These are phyloP conservation scores for Alternaria triticimaculans DNA, from an alignment of 2,329 filamentous ascomycete genomes.

Conservation along the genomic window DNA sequence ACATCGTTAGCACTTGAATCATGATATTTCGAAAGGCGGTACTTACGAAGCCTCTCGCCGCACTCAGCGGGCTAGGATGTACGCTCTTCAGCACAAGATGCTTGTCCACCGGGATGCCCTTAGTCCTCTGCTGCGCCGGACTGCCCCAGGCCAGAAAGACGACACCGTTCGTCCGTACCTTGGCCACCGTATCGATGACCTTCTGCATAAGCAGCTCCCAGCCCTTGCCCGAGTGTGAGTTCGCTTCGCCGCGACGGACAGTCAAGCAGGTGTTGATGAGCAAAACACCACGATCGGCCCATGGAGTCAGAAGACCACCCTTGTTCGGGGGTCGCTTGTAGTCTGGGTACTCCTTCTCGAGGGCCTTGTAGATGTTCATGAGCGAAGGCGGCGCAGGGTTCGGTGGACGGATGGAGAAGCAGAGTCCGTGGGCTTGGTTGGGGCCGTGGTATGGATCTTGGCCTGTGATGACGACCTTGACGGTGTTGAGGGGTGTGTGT, in stretches of 20 bases:
- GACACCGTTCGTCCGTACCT: slow-evolving; percentile 78
- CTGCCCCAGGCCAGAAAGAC: slow-evolving; percentile 96
- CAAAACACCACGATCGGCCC: slow-evolving; percentile 91
- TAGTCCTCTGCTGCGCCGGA: slow-evolving; percentile 80
- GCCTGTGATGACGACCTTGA: slow-evolving; percentile 92
- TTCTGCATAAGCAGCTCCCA: slow-evolving; percentile 95
- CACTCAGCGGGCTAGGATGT: slow-evolving; percentile 93
- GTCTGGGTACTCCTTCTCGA: slow-evolving; percentile 85
- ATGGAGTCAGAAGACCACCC: slow-evolving; percentile 84
- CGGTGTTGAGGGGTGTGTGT: slow-evolving; percentile 84
- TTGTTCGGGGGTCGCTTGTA: slow-evolving; percentile 79
- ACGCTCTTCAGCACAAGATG: slow-evolving; percentile 87
- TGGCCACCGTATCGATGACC: slow-evolving; percentile 85
- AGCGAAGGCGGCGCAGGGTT: slow-evolving; percentile 88
- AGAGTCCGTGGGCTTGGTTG: slow-evolving; percentile 95
- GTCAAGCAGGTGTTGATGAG: slow-evolving; percentile 95
- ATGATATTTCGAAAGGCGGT: not conserved
- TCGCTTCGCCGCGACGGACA: slow-evolving; percentile 86
- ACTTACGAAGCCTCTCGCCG: slow-evolving; percentile 75
- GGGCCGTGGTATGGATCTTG: slow-evolving; percentile 97
- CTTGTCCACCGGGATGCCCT: slow-evolving; percentile 71
- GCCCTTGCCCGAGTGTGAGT: slow-evolving; percentile 82
- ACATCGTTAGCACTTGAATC: slow-evolving; percentile 43
- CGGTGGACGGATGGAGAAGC: slow-evolving; percentile 91
- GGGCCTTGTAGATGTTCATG: slow-evolving; percentile 88